Base-by-base conservation (phyloP, 805 yeast species). In the Candida broadrunensis region DNA sequence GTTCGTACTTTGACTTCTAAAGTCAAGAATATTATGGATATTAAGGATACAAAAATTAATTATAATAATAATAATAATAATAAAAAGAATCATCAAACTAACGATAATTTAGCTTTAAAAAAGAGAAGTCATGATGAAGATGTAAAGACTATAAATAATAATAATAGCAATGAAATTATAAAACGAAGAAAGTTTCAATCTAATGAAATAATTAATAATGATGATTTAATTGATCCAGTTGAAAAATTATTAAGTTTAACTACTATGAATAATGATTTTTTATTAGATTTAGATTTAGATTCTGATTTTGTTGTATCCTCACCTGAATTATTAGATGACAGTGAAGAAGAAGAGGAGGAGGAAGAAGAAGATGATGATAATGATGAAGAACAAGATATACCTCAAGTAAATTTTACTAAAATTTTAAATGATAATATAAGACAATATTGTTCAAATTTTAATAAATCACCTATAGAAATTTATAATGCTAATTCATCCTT, bases 181-280 rank as follows among this genome's bases (percentile, higher is more conserved):
- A 41, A 44, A 33, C 35, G 30, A 44, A 40, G 37, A 34, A 40
- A 35, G n/a, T 37, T 18, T 18, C 25, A 14, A 20, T 33, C 26
- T 17, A 20, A 3, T 20, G 21, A 14, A 21, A 12, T n/a, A 26
- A 17, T 34, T 17, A 35, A 16, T 13, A 35, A 49, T n/a, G 47
- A 51, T 23, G 70, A 67, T 44, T 63, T 52, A 39, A 59, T 68
- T 20, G 75, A 70, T 47, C 75, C 74, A 5, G 72, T 70, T 38
- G 72, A 69, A 47, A 67, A 59, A 44, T 56, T 70, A 26, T 53
- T 69, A 37, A 61, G 69, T 41, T 60, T 66, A 39, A 56, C 69
- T 9, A 61, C 52, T 38, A 42, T 51, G 19, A 55, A 62, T 41
- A 54, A 49, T 27, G 72, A 65, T 44, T 58, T 63, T 30, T 54